These are phyloP conservation scores for Citrus trifoliata DNA, from an alignment of 345 rosid genomes.

Conservation along the genomic window DNA sequence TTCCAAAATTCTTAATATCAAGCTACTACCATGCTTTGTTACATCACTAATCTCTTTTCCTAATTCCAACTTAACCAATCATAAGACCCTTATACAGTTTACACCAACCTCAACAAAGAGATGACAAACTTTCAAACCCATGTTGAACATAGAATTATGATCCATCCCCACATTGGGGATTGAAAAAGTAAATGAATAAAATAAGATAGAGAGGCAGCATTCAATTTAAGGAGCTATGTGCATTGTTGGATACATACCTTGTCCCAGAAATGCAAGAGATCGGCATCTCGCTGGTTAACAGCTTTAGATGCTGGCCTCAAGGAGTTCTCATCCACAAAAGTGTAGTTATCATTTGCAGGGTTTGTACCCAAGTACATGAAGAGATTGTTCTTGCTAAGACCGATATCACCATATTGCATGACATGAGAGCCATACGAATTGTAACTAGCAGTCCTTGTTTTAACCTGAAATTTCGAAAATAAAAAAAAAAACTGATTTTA, in stretches of 20 bases:
- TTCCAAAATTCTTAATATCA: not conserved
- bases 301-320: conserved; percentile 55
- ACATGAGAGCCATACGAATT: conserved; percentile 84
- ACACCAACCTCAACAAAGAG: not conserved
- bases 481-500: not conserved
- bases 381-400: conserved; percentile 49
- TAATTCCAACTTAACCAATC: not conserved
- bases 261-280: conserved; percentile 91
- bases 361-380: conserved; percentile 81
- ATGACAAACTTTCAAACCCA: not conserved
- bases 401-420: conserved; percentile 87
- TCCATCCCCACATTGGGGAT: not conserved
- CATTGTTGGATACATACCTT: conserved; percentile 50
- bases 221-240: not conserved
- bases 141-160: not conserved
- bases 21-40: not conserved
- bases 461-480: conserved; percentile 57
- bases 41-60: not conserved
- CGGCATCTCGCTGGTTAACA: conserved; percentile 97
- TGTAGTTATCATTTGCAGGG: conserved; percentile 88
- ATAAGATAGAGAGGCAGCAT: too few relatives aligned
- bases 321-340: conserved; percentile 65
- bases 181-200: not conserved
- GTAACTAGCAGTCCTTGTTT: conserved; percentile 55
- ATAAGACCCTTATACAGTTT: not conserved